Conservation (phyloP, 2,329 filamentous ascomycete species). For the Daldinia eschscholtzii region DNA sequence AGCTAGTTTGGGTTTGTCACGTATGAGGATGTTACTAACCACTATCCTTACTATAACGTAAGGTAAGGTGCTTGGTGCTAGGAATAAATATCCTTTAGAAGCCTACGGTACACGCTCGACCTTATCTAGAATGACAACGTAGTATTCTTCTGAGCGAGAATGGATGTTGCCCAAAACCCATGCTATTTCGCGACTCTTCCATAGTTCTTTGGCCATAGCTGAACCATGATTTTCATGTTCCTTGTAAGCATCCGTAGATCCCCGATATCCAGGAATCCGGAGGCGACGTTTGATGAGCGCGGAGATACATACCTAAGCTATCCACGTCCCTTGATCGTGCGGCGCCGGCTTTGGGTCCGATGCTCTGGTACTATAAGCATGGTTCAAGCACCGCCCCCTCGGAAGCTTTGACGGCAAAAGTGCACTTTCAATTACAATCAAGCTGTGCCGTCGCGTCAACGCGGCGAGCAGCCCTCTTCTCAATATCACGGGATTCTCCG, state of each 20-base stretch:
- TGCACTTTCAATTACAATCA: neutral
- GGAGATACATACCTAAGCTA: conserved; percentile 7
- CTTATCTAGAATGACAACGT: neutral
- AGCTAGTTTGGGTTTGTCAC: neutral
- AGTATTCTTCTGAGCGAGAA: neutral
- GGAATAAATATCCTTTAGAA: neutral
- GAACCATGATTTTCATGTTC: neutral
- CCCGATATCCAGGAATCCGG: neutral
- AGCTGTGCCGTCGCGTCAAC: conserved; percentile 21
- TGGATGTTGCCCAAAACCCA: neutral
- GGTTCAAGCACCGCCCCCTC: conserved; percentile 2
- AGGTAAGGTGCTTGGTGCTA: neutral
- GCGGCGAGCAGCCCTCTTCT: neutral
- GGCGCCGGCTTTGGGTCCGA: conserved; percentile 16
- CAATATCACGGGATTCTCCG: conserved; percentile 27
- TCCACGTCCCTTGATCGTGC: conserved; percentile 1
- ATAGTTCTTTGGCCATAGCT: neutral
- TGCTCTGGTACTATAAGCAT: conserved; percentile 12
- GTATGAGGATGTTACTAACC: neutral
- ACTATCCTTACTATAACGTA: neutral
- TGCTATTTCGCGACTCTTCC: neutral
- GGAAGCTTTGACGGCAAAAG: neutral
- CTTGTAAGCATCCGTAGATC: conserved; percentile 4
- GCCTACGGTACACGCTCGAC: neutral
- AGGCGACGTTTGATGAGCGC: neutral